Conservation (phyloP, 2,329 filamentous ascomycete genomes). For the Pseudonectria buxi region DNA sequence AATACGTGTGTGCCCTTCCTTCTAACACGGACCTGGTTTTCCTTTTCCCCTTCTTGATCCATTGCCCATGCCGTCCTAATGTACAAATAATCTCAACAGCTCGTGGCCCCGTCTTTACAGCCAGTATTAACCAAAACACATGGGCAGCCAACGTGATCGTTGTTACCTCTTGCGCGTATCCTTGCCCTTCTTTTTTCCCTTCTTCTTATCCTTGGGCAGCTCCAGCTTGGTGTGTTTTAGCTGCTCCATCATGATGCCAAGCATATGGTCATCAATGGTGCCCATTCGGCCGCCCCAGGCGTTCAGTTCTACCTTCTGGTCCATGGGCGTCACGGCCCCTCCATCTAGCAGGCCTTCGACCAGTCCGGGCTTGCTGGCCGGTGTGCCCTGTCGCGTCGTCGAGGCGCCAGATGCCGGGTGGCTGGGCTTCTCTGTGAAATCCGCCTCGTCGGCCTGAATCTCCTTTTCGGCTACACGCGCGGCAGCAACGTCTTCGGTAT, state of each 20-base stretch:
- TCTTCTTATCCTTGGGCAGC: constrained; percentile 58
- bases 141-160: neutral
- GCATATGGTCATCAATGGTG: constrained; percentile 70
- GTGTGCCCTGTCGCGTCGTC: constrained; percentile 46
- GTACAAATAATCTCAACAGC: neutral
- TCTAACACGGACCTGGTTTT: neutral
- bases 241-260: constrained; percentile 59
- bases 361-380: constrained; percentile 32
- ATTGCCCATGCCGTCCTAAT: neutral
- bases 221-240: constrained; percentile 55
- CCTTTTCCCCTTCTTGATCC: neutral
- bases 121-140: neutral
- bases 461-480: constrained; percentile 86
- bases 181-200: constrained; percentile 52
- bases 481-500: constrained; percentile 83
- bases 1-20: neutral
- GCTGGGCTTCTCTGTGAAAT: constrained; percentile 65
- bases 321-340: constrained; percentile 27
- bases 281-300: constrained; percentile 52
- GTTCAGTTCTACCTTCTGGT: constrained; percentile 44
- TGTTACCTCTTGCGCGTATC: constrained; percentile 45
- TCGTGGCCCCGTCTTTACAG: neutral
- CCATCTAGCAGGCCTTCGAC: constrained; percentile 24
- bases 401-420: constrained; percentile 40
- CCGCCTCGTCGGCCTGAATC: constrained; percentile 75